Conservation (phyloP, 202 grass and related monocot species). For the Setaria viridis region DNA sequence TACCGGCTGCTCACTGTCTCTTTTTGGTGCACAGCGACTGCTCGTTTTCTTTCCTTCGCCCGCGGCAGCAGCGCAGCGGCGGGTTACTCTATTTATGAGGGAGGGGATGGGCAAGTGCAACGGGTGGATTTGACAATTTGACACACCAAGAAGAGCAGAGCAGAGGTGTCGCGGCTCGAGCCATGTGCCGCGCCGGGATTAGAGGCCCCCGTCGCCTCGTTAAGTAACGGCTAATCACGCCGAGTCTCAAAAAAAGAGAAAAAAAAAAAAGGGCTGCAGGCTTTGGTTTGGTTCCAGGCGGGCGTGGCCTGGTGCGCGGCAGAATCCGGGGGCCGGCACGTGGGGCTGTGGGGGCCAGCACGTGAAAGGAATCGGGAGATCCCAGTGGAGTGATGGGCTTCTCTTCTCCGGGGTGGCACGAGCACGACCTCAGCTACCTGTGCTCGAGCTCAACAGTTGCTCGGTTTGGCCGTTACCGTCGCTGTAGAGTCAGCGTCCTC, state of each 20-base stretch:
- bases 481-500: too few relatives aligned
- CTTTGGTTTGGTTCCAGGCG: neutral
- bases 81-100: neutral
- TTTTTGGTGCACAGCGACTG: neutral
- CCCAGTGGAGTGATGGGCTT: too few relatives aligned
- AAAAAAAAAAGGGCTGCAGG: neutral
- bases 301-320: conserved; percentile 9
- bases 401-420: too few relatives aligned
- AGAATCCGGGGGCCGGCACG: conserved; percentile 28
- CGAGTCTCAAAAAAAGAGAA: neutral
- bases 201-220: neutral
- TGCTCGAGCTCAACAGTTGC: too few relatives aligned
- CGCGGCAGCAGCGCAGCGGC: neutral
- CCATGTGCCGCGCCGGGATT: neutral
- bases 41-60: too few relatives aligned
- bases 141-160: too few relatives aligned
- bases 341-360: conserved; percentile 35
- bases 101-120: neutral
- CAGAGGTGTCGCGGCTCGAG: conserved; percentile 16
- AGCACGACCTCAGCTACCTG: too few relatives aligned
- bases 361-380: neutral
- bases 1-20: neutral
- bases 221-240: neutral
- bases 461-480: too few relatives aligned
- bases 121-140: conserved; percentile 4